These are phyloP conservation scores for Colletotrichum somersetense DNA, from an alignment of 2,329 filamentous ascomycete genomes.

Conservation along the genomic window DNA sequence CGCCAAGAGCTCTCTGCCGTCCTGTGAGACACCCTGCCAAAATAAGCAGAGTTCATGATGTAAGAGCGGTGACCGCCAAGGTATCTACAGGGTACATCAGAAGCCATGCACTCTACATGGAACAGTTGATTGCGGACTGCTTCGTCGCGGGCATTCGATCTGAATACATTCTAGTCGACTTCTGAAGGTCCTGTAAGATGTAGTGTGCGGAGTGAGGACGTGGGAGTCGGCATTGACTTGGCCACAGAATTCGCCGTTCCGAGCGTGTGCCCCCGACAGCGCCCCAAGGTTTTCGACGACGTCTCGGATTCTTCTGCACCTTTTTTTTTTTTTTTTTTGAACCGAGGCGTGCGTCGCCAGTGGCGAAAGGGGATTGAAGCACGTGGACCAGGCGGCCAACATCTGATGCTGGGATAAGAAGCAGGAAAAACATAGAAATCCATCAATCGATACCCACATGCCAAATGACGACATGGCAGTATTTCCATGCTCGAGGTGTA, in stretches of 20 bases:
- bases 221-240: neutral
- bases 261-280: slow-evolving; percentile 6
- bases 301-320: slow-evolving; percentile 23
- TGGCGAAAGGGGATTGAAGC: neutral
- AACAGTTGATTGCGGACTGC: neutral
- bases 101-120: too few species aligned
- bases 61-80: neutral
- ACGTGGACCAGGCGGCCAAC: slow-evolving; percentile 16
- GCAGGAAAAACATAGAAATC: neutral
- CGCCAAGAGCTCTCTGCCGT: neutral
- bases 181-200: neutral
- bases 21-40: neutral
- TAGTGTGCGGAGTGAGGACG: neutral
- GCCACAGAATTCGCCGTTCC: slow-evolving; percentile 16
- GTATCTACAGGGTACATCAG: neutral
- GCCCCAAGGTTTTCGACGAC: slow-evolving; percentile 20
- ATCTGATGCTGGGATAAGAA: neutral
- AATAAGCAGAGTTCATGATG: neutral
- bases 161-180: neutral
- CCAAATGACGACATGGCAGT: slow-evolving; percentile 7
- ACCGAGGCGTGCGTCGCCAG: slow-evolving; percentile 17
- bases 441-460: neutral
- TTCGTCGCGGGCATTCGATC: neutral
- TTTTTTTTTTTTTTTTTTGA: slow-evolving; percentile 22
- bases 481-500: neutral